Evolutionary conservation across 169 alveolate genomes (phyloP), one percentile per base, ranked within the genome.

Genomic region (Babesia divergens): DNA sequence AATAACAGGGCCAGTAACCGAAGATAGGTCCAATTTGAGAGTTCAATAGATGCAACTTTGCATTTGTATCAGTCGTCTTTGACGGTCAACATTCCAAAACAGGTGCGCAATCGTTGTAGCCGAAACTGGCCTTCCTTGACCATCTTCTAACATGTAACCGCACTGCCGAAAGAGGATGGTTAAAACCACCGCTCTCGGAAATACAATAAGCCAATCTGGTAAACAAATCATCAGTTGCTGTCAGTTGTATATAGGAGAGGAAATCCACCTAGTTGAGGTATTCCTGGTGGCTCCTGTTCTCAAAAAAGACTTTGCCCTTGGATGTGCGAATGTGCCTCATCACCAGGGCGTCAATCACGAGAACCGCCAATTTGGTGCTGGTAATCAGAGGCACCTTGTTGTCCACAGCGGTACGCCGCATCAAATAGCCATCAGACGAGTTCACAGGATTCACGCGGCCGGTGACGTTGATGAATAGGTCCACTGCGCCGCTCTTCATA

Each of bases 391-490:
- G 24, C 22, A 44, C 75, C 85, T 69, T 81, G 55, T 80, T 68
- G 77, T 86, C 90, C 3, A 86, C 84, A 54, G 89, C 84, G 24
- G 83, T 76, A 20, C 92, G 62, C 22, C 92, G 79, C 74, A 86
- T 86, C 53, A 72, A 38, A 81, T 86, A 86, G 7, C 92, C 92
- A 50, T 77, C 80, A 0, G 92, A 71, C 38, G 81, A 38, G 40
- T 51, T 60, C 18, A 32, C 50, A 26, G 86, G 76, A 52, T 76
- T 83, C 28, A 82, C 62, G 28, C 89, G 37, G 58, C 80, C 86
- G 14, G 89, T 71, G 51, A 80, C 86, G 56, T 86, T 86, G 34
- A 86, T 79, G 44, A 83, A 77, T 81, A 86, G 43, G 70, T 86
- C 92, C 1, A 86, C 90, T 32, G 62, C 83, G 54, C 80, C 85